Base-by-base conservation (phyloP, 306 rosid species). In the Lathyrus tuberosus region DNA sequence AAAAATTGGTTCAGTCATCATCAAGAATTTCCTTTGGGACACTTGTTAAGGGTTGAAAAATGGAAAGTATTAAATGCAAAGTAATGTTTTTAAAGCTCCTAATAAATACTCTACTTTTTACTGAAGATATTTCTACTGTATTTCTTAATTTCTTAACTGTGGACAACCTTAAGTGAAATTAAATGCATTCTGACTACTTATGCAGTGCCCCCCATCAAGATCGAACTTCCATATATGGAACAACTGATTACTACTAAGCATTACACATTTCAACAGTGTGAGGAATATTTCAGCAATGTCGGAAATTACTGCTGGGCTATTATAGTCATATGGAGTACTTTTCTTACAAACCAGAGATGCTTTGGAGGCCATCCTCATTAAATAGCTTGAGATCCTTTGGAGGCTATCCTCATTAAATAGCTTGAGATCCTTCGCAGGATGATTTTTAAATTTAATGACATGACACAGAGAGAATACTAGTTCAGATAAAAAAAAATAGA, bases 221-320 rank as follows among this genome's bases (percentile, higher is more conserved):
- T 35, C 16, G 46, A 16, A 51, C 33, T 41, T 64, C 14, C 44
- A 56, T 31, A 24, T 68, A 53, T 51, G 67, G 13, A 37, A 17
- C 1, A 57, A 54, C 41, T 53, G 33, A 54, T 53, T 42, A 56
- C 24, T 10, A 48, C 24, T 10, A 48, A 33, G 35, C 43, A 57
- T 44, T 8, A 40, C 17, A 60, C 61, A 48, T 40, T 72, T 72
- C 30, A 28, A 46, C 75, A 60, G 40, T 48, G 57, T 70, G 57
- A 17, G 14, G 28, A 17, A 78, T 67, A 40, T 48, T 78, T 72
- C 30, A 17, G 35, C 70, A 60, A 49, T 48, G 57, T 63, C 18
- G 44, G 42, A 54, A 71, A 41, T 24, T 47, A 44, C 24, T 16
- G 47, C 43, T 22, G 3, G 24, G 48, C 31, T 13, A 28, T 61